Evolutionary conservation across 2,329 filamentous ascomycete species (phyloP).

Genomic region (Xylaria sp.): DNA sequence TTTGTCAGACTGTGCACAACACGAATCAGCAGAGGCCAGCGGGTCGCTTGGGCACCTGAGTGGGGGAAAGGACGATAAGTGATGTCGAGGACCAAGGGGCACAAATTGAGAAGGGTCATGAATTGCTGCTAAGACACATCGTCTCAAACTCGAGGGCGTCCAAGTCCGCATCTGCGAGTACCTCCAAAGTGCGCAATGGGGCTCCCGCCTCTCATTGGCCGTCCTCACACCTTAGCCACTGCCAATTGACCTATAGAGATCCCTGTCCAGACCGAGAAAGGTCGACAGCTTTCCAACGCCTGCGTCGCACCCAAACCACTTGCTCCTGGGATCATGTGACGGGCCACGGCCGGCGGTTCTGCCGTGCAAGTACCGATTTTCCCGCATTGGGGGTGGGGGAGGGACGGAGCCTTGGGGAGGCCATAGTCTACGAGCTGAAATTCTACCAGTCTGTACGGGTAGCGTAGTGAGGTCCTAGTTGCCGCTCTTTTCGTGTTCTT

Average conservation of each 20-base stretch:
- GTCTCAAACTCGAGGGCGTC: slow-evolving; percentile 35
- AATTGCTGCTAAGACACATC: slow-evolving; percentile 39
- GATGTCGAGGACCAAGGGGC: slow-evolving; percentile 34
- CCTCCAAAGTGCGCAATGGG: slow-evolving; percentile 29
- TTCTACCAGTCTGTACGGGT: neutral
- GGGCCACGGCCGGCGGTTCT: slow-evolving; percentile 20
- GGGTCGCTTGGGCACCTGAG: slow-evolving; percentile 39
- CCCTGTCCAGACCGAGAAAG: slow-evolving; percentile 34
- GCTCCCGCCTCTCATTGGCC: slow-evolving; percentile 33
- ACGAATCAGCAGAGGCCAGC: slow-evolving; percentile 39
- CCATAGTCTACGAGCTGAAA: slow-evolving; percentile 21
- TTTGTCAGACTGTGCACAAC: slow-evolving; percentile 39
- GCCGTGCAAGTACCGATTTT: slow-evolving; percentile 15
- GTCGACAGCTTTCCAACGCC: slow-evolving; percentile 30
- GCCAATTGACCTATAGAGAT: slow-evolving; percentile 35
- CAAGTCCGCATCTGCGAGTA: slow-evolving; percentile 37
- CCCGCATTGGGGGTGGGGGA: no score
- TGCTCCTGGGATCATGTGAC: slow-evolving; percentile 35
- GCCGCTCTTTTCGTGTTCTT: neutral
- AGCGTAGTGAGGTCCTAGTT: neutral
- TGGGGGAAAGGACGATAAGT: slow-evolving; percentile 39
- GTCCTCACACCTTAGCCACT: slow-evolving; percentile 23
- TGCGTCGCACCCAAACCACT: slow-evolving; percentile 33
- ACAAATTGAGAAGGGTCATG: slow-evolving; percentile 37
- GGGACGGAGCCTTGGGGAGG: slow-evolving; percentile 23